Evolutionary conservation across 192 early-diverging fungal genomes (phyloP), one percentile per base, ranked within the genome.

Genomic region (Coemansia guatemalensis): DNA sequence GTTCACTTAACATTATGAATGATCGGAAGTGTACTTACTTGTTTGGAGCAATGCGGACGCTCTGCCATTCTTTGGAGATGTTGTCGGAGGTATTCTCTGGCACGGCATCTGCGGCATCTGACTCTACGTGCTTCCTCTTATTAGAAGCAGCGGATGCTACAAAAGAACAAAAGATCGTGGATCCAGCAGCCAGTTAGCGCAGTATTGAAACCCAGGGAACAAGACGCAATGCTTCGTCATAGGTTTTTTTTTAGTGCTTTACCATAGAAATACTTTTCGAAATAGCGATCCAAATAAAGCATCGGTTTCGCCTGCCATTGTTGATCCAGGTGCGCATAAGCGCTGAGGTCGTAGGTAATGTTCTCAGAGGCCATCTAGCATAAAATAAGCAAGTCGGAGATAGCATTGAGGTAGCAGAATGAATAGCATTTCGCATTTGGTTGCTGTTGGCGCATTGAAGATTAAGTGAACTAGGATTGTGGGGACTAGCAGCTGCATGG

Each of bases 31-130:
- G 21, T 65, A 49, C 62, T 60, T 60, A 53, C 70, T 70, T 73
- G 64, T 73, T 79, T 23, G 71, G 71, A 11, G 71, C 53, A 63
- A 79, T 63, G 23, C 51, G 41, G 51, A 79, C 70, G 44, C 67
- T 73, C 56, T 73, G 71, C 76, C 71, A 70, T 32, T 73, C 76
- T 25, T 30, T 61, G 9, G 67, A 44, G 18, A 51, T 8, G 4
- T 8, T 41, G 1, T 63, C 55, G 17, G 67, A n/a, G 3, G 26
- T 3, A 20, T n/a, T 26, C 14, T 18, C 51, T 2, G 50, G 8
- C 0, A 33, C 21, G 12, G 23, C 53, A 8, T 41, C 50, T n/a
- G 22, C 21, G 11, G 26, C 12, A 1, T 62, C 67, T 0, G 24
- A 24, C 29, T 69, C 66, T 1, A 52, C 67, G 55, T 55, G 67